Evolutionary conservation across 495 filamentous ascomycete genomes (phyloP), one percentile per base, ranked within the genome.

Genomic region (Massariosphaeria phaeospora): DNA sequence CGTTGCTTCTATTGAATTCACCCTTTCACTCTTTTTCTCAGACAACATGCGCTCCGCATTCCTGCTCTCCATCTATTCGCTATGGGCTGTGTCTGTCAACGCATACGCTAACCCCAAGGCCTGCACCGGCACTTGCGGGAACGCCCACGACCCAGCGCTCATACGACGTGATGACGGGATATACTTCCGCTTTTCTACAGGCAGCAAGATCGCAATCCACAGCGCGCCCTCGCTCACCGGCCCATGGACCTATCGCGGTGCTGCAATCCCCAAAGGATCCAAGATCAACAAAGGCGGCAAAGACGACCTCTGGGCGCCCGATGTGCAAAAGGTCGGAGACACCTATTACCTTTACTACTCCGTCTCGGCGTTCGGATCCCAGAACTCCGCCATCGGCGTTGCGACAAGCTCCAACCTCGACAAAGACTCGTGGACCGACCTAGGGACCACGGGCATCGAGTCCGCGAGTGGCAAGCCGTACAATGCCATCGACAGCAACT

Each of bases 341-440:
- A 73, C 69, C 0, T 89, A 88, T 71, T 83, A 85, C 64, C 73
- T 86, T 57, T 89, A 86, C 75, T 91, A 89, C 68, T 72, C 80
- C 0, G 77, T 88, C 40, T 80, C 76, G 30, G 73, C 75, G 24
- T 82, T 85, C 48, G 85, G 86, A 20, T 79, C 75, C 2, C 79
- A 83, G 47, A 71, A 73, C 67, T 81, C 76, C 1, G 73, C 79
- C 57, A 86, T 88, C 48, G 85, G 84, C 21, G 73, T 87, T 15
- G 86, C 85, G 40, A 83, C 78, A n/a, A 84, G 79, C 10, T 65
- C 71, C 3, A 79, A 70, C 39, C 67, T 89, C 67, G 78, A 84
- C 20, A 61, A 69, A 0, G 82, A 79, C 31, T 76, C 74, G 23
- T 90, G 84, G 77, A 79, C 73, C 9, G 79, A 84, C 53, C 71